Percentiles rank a stretch among this genome's conserved stretches.
Evolutionary conservation across 352 stramenopile genomes (phyloP).

Genomic region (Thalassiosira livingstoniorum): DNA sequence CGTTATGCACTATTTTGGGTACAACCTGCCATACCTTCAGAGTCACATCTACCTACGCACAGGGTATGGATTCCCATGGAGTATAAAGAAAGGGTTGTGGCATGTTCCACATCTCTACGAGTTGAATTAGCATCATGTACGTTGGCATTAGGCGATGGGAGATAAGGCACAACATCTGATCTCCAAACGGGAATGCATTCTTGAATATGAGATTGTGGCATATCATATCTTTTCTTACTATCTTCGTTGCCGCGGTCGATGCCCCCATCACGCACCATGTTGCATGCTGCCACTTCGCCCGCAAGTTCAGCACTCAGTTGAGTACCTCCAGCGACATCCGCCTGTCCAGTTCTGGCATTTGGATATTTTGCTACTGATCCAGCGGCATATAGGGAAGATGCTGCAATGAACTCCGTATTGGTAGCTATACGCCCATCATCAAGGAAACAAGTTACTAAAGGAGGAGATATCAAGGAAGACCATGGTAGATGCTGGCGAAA

Average conservation of each 20-base stretch:
- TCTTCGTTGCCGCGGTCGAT: neutral
- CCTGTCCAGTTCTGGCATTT: conserved; percentile 68
- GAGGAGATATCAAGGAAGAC: conserved; percentile 69
- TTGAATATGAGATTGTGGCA: conserved; percentile 11
- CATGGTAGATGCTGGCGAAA: conserved; percentile 71
- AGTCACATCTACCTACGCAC: conserved; percentile 78
- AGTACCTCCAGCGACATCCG: conserved; percentile 72
- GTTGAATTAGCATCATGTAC: neutral
- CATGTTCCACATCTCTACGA: neutral
- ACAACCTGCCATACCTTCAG: no score
- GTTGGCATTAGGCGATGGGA: no score
- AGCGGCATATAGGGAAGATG: conserved; percentile 74
- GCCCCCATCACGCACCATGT: conserved; percentile 70
- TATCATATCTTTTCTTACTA: neutral
- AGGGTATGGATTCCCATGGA: conserved; percentile 75
- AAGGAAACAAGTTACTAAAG: conserved; percentile 71
- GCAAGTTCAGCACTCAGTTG: conserved; percentile 62
- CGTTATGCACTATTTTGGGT: no score
- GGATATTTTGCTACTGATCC: conserved; percentile 81
- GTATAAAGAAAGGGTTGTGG: conserved; percentile 54
- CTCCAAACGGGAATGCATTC: conserved; percentile 75
- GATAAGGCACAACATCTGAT: conserved; percentile 72
- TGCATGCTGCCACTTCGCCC: conserved; percentile 69
- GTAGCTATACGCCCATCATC: conserved; percentile 78
- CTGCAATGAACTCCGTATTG: conserved; percentile 73